Evolutionary conservation across 1,284 basidiomycete species (phyloP), one percentile per base, ranked within the genome.

Genomic region (Apiotrichum siamense): DNA sequence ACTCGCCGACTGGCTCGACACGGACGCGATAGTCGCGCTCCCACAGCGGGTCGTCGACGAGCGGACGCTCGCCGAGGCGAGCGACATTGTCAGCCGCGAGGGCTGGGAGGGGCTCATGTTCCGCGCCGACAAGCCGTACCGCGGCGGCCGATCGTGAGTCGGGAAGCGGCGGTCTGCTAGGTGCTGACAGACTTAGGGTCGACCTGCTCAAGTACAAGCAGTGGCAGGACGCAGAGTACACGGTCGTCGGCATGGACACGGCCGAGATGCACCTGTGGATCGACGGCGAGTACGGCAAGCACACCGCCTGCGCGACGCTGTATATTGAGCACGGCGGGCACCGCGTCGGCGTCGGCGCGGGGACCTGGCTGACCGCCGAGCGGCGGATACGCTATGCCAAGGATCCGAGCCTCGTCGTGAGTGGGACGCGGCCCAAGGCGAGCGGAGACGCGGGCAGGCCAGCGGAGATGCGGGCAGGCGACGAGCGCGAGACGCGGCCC

Each of bases 71-170:
- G 53, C 49, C 3, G 58, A 69, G n/a, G 54, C 70, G 6, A 66
- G 69, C 20, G 60, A 20, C 9, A 65, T 70, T 63, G 61, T 70
- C 24, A 40, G 58, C 13, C 47, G 61, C 10, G 54, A 68, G 25
- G 70, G 69, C 0, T 74, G 72, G 72, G 72, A 74, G 46, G 72
- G 72, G 0, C 52, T 74, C 25, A 58, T 74, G 1, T 36, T 73
- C 20, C 61, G 72, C 5, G 60, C 62, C n/a, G 66, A 74, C 36
- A 54, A 36, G 21, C 54, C 55, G 13, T 74, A 74, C 44, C 62
- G 63, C 36, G 70, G 69, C 18, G 62, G 55, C 42, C 48, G 72
- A 33, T 64, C 60, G 71, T 68, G 40, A 44, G 68, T 61, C n/a
- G n/a, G n/a, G n/a, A n/a, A n/a, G n/a, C n/a, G n/a, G n/a, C n/a